Base-by-base conservation (phyloP, 768 basidiomycete species). In the Agrocybe praecox region DNA sequence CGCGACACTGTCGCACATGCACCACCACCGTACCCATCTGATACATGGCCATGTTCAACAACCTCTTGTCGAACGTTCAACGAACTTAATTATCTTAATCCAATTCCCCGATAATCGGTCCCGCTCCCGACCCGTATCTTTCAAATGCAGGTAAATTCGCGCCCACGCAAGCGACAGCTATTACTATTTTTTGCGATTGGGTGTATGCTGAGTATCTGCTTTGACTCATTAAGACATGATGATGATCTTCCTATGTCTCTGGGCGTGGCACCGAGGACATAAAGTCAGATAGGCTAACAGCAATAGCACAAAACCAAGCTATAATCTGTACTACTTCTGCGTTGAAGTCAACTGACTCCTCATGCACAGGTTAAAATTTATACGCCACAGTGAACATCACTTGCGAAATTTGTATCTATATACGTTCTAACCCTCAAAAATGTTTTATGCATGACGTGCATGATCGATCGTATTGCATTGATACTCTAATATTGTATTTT, bases 301-400 rank as follows among this genome's bases (percentile, higher is more conserved):
- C 36, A 40, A 14, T 15, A 5, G 6, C 36, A 4, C 36, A 14
- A 40, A 14, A 6, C 36, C 6, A 52, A 40, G 40, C 23, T 43
- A 45, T 19, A 23, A 11, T 52, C 21, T 42, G 5, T 22, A 8
- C 33, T 34, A 15, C 33, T 10, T 24, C 21, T 34, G 23, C 26
- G 11, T 26, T 15, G 23, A 19, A 52, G 52, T 52, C 52, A 45
- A 52, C 42, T 52, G 52, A 52, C 43, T 29, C 19, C 26, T 29
- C 26, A 5, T 29, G 9, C 9, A 29, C 26, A 29, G 12, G 36
- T 15, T 6, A 5, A 14, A 40, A 12, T 14, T 14, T n/a, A 40
- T 12, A 12, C 36, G 6, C 4, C 36, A 40, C 14, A 40, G 36
- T 15, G 36, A 40, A 40, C 36, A 15, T 40, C 36, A 14, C n/a